These are phyloP conservation scores for Podaxis sp. DNA, from an alignment of 768 basidiomycete genomes.

Conservation along the genomic window DNA sequence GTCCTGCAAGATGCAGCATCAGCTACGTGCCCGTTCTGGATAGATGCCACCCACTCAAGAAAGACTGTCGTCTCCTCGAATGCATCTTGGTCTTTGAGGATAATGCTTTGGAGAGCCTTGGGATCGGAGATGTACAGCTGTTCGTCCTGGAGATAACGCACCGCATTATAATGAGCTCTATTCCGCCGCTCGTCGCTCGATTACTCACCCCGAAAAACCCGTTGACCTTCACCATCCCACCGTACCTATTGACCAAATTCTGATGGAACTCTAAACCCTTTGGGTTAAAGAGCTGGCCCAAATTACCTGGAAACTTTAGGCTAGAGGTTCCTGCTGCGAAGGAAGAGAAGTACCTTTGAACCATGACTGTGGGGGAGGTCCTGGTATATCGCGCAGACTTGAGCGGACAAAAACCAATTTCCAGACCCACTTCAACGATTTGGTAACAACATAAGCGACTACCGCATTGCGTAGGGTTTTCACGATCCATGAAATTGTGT, in stretches of 20 bases:
- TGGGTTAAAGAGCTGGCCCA: conserved; percentile 40
- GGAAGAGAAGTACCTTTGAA: conserved; percentile 25
- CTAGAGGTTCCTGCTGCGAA: not conserved
- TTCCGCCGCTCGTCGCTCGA: not conserved
- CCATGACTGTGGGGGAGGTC: conserved; percentile 32
- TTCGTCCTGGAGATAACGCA: conserved; percentile 32
- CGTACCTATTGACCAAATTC: conserved; percentile 34
- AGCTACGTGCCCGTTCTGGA: not conserved
- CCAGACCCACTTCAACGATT: not conserved
- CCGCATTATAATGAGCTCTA: not conserved
- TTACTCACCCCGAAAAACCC: conserved; percentile 45
- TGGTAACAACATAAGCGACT: not conserved
- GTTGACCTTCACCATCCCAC: conserved; percentile 42
- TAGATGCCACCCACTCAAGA: conserved; percentile 34
- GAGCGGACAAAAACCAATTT: not conserved
- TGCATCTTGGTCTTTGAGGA: conserved; percentile 45
- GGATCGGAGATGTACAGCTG: conserved; percentile 52
- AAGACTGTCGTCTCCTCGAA: conserved; percentile 47
- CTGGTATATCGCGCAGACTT: conserved; percentile 28
- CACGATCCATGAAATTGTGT: not conserved
- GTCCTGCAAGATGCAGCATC: conserved; percentile 26
- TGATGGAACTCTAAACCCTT: conserved; percentile 43
- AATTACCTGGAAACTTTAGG: conserved; percentile 30
- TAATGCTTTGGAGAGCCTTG: conserved; percentile 43
- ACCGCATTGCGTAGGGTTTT: not conserved